Percentiles rank a stretch among this genome's conserved stretches.
phyloP scores from a whole-genome alignment of 805 yeast species.

The Wickerhamiella sorbophila region DNA sequence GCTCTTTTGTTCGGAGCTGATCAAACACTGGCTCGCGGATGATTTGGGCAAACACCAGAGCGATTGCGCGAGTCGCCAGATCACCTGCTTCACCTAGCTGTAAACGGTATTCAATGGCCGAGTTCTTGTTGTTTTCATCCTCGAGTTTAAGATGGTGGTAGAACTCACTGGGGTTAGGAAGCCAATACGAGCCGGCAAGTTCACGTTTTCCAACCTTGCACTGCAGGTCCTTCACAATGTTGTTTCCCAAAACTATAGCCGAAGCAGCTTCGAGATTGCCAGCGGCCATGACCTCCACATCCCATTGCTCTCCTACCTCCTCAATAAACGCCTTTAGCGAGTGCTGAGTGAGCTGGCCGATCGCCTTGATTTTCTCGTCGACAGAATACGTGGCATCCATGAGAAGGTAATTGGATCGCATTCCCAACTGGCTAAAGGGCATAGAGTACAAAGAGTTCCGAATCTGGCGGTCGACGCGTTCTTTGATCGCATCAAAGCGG shows the following conservation, averaged over 20 bases:
- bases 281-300: slow-evolving; percentile 54
- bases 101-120: slow-evolving; percentile 65
- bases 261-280: slow-evolving; percentile 54
- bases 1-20: slow-evolving; percentile 83
- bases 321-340: slow-evolving; percentile 7
- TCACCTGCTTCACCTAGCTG: slow-evolving; percentile 47
- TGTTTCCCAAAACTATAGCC: slow-evolving; percentile 36
- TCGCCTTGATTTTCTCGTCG: slow-evolving; percentile 45
- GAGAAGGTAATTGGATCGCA: slow-evolving; percentile 45
- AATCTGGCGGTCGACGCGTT: slow-evolving; percentile 44
- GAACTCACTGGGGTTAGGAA: slow-evolving; percentile 19
- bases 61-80: slow-evolving; percentile 30
- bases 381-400: slow-evolving; percentile 58
- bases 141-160: slow-evolving; percentile 25
- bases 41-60: slow-evolving; percentile 58
- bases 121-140: slow-evolving; percentile 63
- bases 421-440: slow-evolving; percentile 68
- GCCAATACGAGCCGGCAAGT: slow-evolving; percentile 29
- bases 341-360: slow-evolving; percentile 29
- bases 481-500: slow-evolving; percentile 55
- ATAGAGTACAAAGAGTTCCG: slow-evolving; percentile 56
- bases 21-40: slow-evolving; percentile 80
- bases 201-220: slow-evolving; percentile 31
- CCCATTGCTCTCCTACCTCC: slow-evolving; percentile 39
- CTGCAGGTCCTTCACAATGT: slow-evolving; percentile 29